Conservation (phyloP, 345 rosid genomes). For the Leavenworthia alabamica region DNA sequence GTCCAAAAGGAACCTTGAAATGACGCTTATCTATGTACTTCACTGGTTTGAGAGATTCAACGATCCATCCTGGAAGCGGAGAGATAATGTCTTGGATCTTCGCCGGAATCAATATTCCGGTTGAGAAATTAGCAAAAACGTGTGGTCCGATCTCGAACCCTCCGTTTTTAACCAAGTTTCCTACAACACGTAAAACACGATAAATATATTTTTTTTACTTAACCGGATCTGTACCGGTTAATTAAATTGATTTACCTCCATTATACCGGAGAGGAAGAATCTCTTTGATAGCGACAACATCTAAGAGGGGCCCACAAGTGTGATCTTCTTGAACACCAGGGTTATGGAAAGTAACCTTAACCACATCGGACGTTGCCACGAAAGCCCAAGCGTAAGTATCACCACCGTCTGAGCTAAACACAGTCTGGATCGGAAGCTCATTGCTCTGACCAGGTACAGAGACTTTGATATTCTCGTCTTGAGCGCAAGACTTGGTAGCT, state of each 20-base stretch:
- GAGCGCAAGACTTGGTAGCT: constrained; percentile 71
- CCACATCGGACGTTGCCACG: constrained; percentile 37
- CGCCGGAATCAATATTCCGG: constrained; percentile 75
- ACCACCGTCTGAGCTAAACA: constrained; percentile 71
- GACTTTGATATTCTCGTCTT: constrained; percentile 58
- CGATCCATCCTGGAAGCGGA: constrained; percentile 82
- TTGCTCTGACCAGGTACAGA: constrained; percentile 47
- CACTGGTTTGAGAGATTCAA: constrained; percentile 76
- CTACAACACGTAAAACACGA: background rate
- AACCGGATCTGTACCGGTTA: background rate
- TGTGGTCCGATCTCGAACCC: constrained; percentile 80
- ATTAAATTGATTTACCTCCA: constrained; percentile 26
- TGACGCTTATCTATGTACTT: constrained; percentile 61
- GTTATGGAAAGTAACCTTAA: constrained; percentile 61
- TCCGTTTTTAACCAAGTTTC: constrained; percentile 66
- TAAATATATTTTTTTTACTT: background rate
- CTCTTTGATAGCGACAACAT: constrained; percentile 80
- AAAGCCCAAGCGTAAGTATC: constrained; percentile 84
- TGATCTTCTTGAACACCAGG: constrained; percentile 80
- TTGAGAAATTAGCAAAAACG: constrained; percentile 67
- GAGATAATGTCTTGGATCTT: constrained; percentile 43
- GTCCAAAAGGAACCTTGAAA: constrained; percentile 55
- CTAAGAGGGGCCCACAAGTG: constrained; percentile 79
- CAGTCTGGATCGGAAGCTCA: constrained; percentile 65
- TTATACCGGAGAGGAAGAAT: constrained; percentile 38